These are phyloP conservation scores for Phellopilus nigrolimitatus DNA, from an alignment of 1,284 basidiomycete species.

Conservation along the genomic window DNA sequence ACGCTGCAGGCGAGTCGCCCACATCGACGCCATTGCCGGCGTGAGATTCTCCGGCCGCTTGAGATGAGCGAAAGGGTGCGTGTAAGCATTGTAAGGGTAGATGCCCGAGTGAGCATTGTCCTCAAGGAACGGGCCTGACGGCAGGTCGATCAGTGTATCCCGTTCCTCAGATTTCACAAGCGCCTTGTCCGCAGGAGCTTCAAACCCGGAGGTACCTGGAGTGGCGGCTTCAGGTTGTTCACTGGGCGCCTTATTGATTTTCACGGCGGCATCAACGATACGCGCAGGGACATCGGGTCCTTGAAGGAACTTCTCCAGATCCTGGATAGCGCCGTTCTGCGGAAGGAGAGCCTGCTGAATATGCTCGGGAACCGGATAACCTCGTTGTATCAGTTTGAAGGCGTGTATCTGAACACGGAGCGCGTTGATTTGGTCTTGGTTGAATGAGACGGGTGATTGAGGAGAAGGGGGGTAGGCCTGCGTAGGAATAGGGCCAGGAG, in stretches of 20 bases:
- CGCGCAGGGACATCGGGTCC: conserved; percentile 55
- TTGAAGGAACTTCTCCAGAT: conserved; percentile 61
- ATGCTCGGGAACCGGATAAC: conserved; percentile 75
- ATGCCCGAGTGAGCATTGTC: conserved; percentile 79
- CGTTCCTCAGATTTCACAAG: conserved; percentile 30
- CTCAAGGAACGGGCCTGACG: conserved; percentile 71
- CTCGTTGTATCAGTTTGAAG: conserved; percentile 79
- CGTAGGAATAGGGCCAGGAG: conserved; percentile 28
- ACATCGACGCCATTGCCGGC: conserved; percentile 39
- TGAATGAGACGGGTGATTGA: conserved; percentile 72
- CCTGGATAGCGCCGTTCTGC: conserved; percentile 51
- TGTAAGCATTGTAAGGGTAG: conserved; percentile 95
- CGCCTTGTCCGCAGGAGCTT: conserved; percentile 22
- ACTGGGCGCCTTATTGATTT: conserved; percentile 62
- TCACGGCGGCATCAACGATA: conserved; percentile 75
- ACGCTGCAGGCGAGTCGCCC: conserved; percentile 72
- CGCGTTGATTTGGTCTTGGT: conserved; percentile 77
- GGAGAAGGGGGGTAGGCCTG: conserved; percentile 33
- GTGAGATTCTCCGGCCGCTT: conserved; percentile 56
- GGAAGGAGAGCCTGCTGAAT: conserved; percentile 76
- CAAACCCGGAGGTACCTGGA: conserved; percentile 17
- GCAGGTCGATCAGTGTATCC: conserved; percentile 40
- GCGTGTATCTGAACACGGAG: conserved; percentile 88
- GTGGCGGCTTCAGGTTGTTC: conserved; percentile 29
- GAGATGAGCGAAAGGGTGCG: conserved; percentile 79